Evolutionary conservation across 2,329 filamentous ascomycete genomes (phyloP), one percentile per base, ranked within the genome.

Genomic region (Curvularia lunata): DNA sequence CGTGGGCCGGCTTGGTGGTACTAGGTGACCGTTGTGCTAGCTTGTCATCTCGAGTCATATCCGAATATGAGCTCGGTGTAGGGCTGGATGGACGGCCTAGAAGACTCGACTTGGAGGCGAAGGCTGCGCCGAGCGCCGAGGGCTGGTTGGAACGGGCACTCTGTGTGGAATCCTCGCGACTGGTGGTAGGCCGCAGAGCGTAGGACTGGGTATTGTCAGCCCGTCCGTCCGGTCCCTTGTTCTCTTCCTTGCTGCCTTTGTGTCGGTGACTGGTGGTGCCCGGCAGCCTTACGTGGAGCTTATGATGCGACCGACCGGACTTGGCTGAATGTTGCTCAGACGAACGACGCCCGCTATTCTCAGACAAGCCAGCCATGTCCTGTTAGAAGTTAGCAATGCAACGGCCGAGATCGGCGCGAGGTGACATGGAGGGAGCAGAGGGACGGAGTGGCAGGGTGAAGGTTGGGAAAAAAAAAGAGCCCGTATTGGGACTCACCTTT

Each of bases 51-150:
- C 74, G 82, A 73, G 77, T 85, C 77, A 80, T 79, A 21, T 80
- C 83, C 70, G 89, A 91, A 66, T 85, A 85, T 41, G 85, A 82
- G 75, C 91, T 95, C 7, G 92, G 90, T 0, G 91, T 91, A 25
- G 93, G 92, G 76, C 93, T 96, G 59, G 90, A 86, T 12, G 91
- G 88, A 64, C 92, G 88, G 65, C 80, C 84, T 73, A 82, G 77
- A 34, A 85, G 75, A 21, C 76, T 81, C 6, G 79, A 79, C 13
- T 79, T 77, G 28, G 83, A 84, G 46, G 78, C 81, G 69, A 84
- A 80, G 12, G 82, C 80, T 16, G 82, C 82, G 58, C 74, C 77
- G 59, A 81, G 73, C 13, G 78, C 71, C 2, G 78, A 79, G 12
- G 79, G 77, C 84, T 63, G 70, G 32, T 68, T 62, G 52, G 66